These are phyloP conservation scores for Scleroderma citrinum DNA, from an alignment of 768 basidiomycete genomes.

Conservation along the genomic window DNA sequence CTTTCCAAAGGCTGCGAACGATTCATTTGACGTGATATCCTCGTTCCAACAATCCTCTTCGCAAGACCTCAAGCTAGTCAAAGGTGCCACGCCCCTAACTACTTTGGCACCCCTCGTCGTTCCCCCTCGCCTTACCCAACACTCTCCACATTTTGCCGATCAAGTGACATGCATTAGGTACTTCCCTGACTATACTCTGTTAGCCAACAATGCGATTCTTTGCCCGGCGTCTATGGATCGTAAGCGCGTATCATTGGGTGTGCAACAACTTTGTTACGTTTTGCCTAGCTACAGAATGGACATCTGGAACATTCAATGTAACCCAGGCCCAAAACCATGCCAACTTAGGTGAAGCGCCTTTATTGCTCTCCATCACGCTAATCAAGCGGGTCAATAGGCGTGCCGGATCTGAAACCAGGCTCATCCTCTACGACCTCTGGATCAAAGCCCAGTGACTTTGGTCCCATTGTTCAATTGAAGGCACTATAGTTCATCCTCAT, in stretches of 20 bases:
- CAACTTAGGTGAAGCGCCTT: neutral
- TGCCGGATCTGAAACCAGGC: neutral
- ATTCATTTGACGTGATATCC: too few species aligned
- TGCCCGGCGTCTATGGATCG: conserved; percentile 42
- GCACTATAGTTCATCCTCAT: neutral
- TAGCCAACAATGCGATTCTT: conserved; percentile 34
- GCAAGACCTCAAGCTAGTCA: too few species aligned
- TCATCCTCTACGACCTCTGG: neutral
- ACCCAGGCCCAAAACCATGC: neutral
- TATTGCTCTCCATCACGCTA: neutral
- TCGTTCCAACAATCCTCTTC: too few species aligned
- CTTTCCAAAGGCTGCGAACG: too few species aligned
- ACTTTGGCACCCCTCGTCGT: too few species aligned
- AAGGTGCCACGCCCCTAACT: too few species aligned
- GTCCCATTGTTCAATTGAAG: conserved; percentile 1
- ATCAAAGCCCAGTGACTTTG: neutral
- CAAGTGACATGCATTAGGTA: conserved; percentile 10
- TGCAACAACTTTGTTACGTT: neutral
- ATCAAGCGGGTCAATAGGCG: neutral
- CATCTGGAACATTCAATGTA: neutral
- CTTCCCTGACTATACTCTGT: conserved; percentile 32
- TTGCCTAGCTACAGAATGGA: neutral
- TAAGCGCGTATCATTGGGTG: conserved; percentile 22
- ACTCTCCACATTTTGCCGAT: too few species aligned
- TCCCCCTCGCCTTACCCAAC: too few species aligned